phyloP scores from a whole-genome alignment of 306 rosid genomes.

The Casuarina glauca region DNA sequence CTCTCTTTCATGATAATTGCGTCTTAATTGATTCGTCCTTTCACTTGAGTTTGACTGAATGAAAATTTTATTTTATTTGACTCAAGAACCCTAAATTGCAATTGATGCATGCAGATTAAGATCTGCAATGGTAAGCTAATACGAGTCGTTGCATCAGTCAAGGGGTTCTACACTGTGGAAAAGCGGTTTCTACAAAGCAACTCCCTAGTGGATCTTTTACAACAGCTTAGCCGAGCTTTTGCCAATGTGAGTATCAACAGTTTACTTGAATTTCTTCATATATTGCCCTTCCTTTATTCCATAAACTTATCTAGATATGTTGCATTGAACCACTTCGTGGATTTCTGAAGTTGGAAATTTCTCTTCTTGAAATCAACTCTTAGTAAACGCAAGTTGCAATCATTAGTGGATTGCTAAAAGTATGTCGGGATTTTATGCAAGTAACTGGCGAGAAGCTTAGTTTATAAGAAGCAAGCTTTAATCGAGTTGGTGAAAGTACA shows the following conservation, averaged over 20 bases:
- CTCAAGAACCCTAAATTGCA: conserved; percentile 19
- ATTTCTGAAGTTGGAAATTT: background rate
- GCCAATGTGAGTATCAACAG: conserved; percentile 55
- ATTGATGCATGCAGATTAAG: conserved; percentile 59
- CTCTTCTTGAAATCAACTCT: background rate
- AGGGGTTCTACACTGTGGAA: conserved; percentile 82
- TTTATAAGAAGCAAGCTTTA: background rate
- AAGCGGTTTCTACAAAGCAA: conserved; percentile 67
- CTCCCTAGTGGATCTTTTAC: conserved; percentile 90
- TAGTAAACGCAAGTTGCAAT: background rate
- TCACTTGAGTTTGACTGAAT: background rate
- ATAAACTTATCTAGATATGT: background rate
- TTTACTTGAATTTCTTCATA: background rate
- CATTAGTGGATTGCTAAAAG: background rate
- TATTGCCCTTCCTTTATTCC: background rate
- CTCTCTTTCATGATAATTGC: background rate
- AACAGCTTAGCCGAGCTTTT: conserved; percentile 91
- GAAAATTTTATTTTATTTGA: background rate
- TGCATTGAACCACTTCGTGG: background rate
- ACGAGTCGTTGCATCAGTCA: conserved; percentile 77
- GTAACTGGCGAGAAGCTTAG: background rate
- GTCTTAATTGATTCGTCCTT: background rate
- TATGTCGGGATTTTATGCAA: background rate
- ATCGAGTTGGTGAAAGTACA: background rate
- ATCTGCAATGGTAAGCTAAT: conserved; percentile 86